Percentiles rank a stretch among this genome's conserved stretches.
Evolutionary conservation across 495 filamentous ascomycete species (phyloP).

Genomic region (Xylaria scruposa): DNA sequence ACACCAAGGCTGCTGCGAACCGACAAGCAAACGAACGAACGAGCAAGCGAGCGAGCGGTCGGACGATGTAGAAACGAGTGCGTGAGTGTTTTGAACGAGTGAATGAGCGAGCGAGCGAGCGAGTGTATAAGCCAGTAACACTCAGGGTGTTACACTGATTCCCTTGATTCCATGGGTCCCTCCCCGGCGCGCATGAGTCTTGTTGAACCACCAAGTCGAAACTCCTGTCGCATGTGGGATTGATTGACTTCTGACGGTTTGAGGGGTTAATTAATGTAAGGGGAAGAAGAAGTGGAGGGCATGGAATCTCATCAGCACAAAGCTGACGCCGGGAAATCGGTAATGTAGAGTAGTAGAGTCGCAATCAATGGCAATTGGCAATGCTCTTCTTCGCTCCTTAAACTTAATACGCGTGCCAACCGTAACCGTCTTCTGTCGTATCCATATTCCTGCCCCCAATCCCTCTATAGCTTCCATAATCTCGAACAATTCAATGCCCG

Average conservation of each 20-base stretch:
- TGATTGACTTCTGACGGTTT: slow-evolving; percentile 19
- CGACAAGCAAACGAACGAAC: not conserved
- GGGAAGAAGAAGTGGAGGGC: slow-evolving; percentile 10
- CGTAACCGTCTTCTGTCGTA: not conserved
- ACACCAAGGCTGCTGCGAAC: not conserved
- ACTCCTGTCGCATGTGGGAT: slow-evolving; percentile 21
- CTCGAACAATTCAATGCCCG: slow-evolving; percentile 9
- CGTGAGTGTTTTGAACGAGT: not conserved
- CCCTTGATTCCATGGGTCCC: not conserved
- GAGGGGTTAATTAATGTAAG: not conserved
- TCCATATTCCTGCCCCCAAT: slow-evolving; percentile 15
- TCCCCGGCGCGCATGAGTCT: not conserved
- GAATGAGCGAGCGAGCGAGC: not conserved
- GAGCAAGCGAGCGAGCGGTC: not conserved
- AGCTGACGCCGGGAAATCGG: slow-evolving; percentile 16
- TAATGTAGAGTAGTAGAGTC: slow-evolving; percentile 12
- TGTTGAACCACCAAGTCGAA: slow-evolving; percentile 13
- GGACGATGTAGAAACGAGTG: slow-evolving; percentile 6
- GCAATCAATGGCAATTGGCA: not conserved
- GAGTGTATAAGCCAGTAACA: slow-evolving; percentile 10
- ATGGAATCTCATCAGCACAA: slow-evolving; percentile 9
- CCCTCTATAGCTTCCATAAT: not conserved
- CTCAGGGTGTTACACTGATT: slow-evolving; percentile 4
- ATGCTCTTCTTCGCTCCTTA: not conserved
- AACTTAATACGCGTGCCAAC: not conserved